Base-by-base conservation (phyloP, 2,329 filamentous ascomycete species). In the Apiospora arundinis region DNA sequence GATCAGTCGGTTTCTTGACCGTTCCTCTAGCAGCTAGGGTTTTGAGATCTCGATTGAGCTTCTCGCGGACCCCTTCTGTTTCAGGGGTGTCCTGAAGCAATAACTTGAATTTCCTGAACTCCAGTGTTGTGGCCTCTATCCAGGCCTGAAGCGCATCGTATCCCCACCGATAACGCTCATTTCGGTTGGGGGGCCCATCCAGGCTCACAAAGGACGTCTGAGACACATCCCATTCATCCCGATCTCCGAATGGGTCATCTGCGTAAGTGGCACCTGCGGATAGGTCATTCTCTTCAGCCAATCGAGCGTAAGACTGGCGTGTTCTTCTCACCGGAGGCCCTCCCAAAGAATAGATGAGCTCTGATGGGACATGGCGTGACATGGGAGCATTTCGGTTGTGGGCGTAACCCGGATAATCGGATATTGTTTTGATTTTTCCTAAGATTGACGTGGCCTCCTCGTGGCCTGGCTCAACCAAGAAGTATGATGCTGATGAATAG, bases 71-170 rank as follows among this genome's bases (percentile, higher is more conserved):
- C 23, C 28, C 42, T 16, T 69, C 18, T 5, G 73, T 74, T 48
- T 60, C 67, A 6, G 44, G 40, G 2, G 52, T 70, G 11, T 56
- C 49, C 52, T 74, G 72, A 42, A 74, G 72, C 5, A 74, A 68
- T 23, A 74, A 67, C 65, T 73, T 73, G 70, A 74, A 74, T 16
- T 60, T 49, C 28, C 56, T 70, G 65, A 56, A 67, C 37, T 73
- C 70, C 32, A 70, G 69, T 23, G 67, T 49, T 5, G 73, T 67
- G 18, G 11, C 52, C 49, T 46, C 48, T 18, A 63, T 25, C 73
- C 70, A 74, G 37, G 69, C 70, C 28, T 73, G 70, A n/a, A 73
- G 72, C 18, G 69, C 70, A 1, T 44, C 67, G 66, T 73, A 73
- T 11, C 73, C 73, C 73, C 73, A 74, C 9, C 69, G 69, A 42